Conservation (phyloP, 2,329 filamentous ascomycete species). For the Paracoccidioides lutzii region DNA sequence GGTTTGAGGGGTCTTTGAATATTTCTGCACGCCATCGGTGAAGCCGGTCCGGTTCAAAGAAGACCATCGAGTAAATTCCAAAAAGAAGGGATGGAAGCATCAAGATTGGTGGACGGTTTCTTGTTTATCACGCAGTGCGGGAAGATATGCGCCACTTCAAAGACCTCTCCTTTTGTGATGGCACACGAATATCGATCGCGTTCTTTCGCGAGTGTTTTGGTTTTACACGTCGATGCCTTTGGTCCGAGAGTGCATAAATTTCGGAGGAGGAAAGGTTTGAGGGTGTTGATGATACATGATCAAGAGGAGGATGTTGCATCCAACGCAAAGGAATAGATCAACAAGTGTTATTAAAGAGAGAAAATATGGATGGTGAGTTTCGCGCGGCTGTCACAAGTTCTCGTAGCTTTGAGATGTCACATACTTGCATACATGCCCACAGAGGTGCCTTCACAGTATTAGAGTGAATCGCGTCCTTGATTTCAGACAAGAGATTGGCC, state of each 20-base stretch:
- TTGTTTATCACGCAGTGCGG: neutral
- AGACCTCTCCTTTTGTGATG: neutral
- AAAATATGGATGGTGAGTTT: neutral
- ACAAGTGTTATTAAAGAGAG: neutral
- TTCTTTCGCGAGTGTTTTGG: neutral
- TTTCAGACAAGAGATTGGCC: neutral
- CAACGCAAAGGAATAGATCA: neutral
- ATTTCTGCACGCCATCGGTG: neutral
- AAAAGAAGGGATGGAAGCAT: neutral
- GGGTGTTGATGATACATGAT: neutral
- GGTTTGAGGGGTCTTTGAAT: neutral
- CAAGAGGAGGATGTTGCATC: neutral
- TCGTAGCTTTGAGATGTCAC: neutral
- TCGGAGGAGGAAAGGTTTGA: neutral
- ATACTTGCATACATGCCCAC: constrained; percentile 1
- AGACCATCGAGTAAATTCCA: neutral
- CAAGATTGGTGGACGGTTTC: neutral
- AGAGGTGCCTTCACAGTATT: neutral
- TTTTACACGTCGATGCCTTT: neutral
- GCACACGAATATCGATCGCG: neutral
- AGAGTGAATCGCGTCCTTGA: neutral
- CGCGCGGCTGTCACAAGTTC: neutral
- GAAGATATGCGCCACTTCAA: neutral
- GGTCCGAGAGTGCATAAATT: neutral
- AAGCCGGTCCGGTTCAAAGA: neutral